phyloP scores from a whole-genome alignment of 2,329 filamentous ascomycete genomes.

The Alternaria consortialis region DNA sequence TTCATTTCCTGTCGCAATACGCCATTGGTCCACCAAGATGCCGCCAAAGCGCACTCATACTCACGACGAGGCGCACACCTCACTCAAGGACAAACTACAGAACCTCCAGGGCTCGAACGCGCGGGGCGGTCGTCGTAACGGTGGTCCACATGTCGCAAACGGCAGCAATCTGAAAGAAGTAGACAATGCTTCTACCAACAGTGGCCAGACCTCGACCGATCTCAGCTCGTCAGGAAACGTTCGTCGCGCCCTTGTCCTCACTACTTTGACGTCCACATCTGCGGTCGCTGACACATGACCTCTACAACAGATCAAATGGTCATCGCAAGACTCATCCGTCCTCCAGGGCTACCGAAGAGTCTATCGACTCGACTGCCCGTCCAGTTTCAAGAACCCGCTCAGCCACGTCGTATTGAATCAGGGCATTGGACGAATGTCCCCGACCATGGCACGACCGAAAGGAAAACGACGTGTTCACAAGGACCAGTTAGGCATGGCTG shows the following conservation, averaged over 20 bases:
- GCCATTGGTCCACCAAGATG: constrained; percentile 36
- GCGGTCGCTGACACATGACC: constrained; percentile 21
- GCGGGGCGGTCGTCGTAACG: constrained; percentile 50
- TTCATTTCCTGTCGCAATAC: not conserved
- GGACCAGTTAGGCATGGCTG: constrained; percentile 74
- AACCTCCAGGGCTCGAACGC: constrained; percentile 50
- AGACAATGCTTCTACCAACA: constrained; percentile 49
- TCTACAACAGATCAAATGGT: constrained; percentile 66
- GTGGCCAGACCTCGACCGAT: constrained; percentile 44
- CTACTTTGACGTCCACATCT: constrained; percentile 7
- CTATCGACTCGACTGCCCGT: constrained; percentile 74
- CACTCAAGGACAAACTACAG: constrained; percentile 55
- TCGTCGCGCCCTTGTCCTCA: constrained; percentile 27
- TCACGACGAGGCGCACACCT: constrained; percentile 50
- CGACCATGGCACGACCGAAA: constrained; percentile 75
- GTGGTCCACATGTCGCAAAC: constrained; percentile 34
- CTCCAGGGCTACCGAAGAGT: constrained; percentile 80
- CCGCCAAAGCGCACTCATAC: constrained; percentile 47
- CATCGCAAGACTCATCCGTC: constrained; percentile 70
- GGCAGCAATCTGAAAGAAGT: constrained; percentile 51
- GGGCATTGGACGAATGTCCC: constrained; percentile 75
- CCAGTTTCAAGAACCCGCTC: constrained; percentile 68
- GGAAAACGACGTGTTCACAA: constrained; percentile 73
- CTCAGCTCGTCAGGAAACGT: constrained; percentile 44
- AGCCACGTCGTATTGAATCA: constrained; percentile 61